Conservation (phyloP, 805 yeast species). For the Candida tibetensis region DNA sequence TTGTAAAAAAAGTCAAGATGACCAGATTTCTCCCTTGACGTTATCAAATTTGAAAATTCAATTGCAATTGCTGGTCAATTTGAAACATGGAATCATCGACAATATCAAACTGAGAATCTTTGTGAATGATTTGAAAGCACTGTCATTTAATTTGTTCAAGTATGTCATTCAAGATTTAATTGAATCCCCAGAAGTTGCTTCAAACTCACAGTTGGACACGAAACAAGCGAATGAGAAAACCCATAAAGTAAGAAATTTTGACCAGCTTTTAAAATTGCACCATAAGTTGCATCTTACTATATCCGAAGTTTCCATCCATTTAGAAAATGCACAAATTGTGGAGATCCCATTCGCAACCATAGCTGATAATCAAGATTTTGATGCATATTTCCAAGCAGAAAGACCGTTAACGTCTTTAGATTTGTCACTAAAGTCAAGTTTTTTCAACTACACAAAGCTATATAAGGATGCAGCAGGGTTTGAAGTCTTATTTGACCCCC, state of each 20-base stretch:
- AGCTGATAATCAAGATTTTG: conserved; percentile 18
- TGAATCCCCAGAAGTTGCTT: not conserved
- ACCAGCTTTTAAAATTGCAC: conserved; percentile 11
- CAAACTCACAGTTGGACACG: not conserved
- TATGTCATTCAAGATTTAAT: conserved; percentile 10
- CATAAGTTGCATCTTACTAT: conserved; percentile 21
- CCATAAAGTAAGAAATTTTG: not conserved
- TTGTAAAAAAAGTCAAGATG: conserved; percentile 8
- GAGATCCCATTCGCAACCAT: conserved; percentile 33
- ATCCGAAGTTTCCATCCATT: conserved; percentile 24
- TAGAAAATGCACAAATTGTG: conserved; percentile 23
- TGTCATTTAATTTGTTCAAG: conserved; percentile 21
- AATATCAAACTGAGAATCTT: conserved; percentile 17
- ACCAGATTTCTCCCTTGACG: conserved; percentile 2
- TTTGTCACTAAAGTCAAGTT: conserved; percentile 24
- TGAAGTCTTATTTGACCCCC: conserved; percentile 33
- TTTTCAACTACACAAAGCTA: conserved; percentile 23
- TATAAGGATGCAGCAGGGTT: conserved; percentile 35
- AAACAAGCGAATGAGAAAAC: not conserved
- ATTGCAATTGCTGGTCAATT: conserved; percentile 14
- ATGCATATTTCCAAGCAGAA: conserved; percentile 18
- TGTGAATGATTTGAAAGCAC: conserved; percentile 21
- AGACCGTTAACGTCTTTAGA: conserved; percentile 23
- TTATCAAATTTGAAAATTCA: conserved; percentile 13
- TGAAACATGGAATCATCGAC: conserved; percentile 18